Base-by-base conservation (phyloP, 768 basidiomycete genomes). In the Termitomyces sp. region DNA sequence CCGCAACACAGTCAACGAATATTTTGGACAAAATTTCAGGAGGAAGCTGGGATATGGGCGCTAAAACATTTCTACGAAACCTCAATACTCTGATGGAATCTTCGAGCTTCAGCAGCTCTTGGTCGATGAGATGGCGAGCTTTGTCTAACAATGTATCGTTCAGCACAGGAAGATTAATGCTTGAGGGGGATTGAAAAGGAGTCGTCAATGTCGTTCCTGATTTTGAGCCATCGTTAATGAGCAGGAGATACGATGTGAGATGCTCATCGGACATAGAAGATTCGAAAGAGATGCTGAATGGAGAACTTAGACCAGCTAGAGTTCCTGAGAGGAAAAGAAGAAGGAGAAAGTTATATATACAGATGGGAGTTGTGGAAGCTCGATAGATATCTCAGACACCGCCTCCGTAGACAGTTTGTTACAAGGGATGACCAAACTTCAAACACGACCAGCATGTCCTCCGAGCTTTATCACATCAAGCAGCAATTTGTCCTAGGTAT, bases 401-500 rank as follows among this genome's bases (percentile, higher is more conserved):
- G 20, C 31, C 12, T n/a, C 6, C 24, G 15, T 50, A n/a, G 44
- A n/a, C 49, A 24, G 11, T n/a, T 33, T 58, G 58, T 63, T 61
- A 58, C 50, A 61, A 58, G 52, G 57, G 54, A 48, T 52, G 41
- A 34, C 31, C 31, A 47, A 24, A 18, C 50, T 39, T 61, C 33
- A 48, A 39, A 55, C 55, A 67, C 58, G 34, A 54, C 56, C 34
- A 54, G 30, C 33, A 54, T 58, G 54, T 87, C 85, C 4, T 78
- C 84, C 7, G 77, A 86, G 56, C 73, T 89, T 4, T 90, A 88
- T 70, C 80, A 84, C 63, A 73, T 86, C 71, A 87, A 84, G 70
- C 86, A 91, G 60, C 89, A 89, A 64, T 93, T 93, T 68, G 79
- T 83, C 37, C 82, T 93, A 24, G 87, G 88, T 87, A 70, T 55